phyloP scores from a whole-genome alignment of 768 basidiomycete genomes.

The Phylloporus sp. region DNA sequence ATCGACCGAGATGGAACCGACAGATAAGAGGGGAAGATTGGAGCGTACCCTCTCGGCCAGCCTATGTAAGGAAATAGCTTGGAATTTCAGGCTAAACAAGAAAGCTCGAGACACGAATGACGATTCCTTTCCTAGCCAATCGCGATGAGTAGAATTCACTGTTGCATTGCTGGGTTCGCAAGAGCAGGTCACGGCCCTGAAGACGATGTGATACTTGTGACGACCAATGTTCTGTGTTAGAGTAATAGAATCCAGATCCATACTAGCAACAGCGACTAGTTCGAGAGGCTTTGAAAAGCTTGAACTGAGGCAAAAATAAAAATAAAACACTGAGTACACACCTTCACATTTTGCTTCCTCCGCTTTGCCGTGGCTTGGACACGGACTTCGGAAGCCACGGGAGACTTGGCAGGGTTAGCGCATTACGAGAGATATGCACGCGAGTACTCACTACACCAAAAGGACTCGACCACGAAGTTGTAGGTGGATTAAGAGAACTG shows the following conservation, averaged over 20 bases:
- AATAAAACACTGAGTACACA: conserved; percentile 5
- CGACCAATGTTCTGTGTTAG: conserved; percentile 35
- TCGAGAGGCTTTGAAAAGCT: conserved; percentile 17
- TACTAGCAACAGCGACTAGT: conserved; percentile 35
- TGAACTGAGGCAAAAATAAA: no score
- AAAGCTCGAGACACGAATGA: conserved; percentile 40
- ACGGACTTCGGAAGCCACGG: conserved; percentile 13
- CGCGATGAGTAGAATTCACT: conserved; percentile 41
- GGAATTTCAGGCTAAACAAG: conserved; percentile 39
- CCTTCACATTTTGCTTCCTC: conserved; percentile 18
- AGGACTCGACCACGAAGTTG: conserved; percentile 27
- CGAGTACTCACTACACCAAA: conserved; percentile 20
- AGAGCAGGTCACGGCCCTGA: conserved; percentile 38
- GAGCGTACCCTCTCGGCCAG: conserved; percentile 31
- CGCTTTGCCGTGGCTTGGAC: conserved; percentile 9
- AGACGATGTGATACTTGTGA: conserved; percentile 38
- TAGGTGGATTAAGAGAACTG: conserved; percentile 1
- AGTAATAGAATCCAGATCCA: conserved; percentile 46
- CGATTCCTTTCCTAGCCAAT: conserved; percentile 50
- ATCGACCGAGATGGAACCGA: conserved; percentile 31
- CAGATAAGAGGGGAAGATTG: conserved; percentile 21
- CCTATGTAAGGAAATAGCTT: conserved; percentile 44
- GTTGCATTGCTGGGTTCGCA: conserved; percentile 47
- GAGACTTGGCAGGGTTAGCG: conserved; percentile 17
- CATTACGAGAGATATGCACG: neutral